Base-by-base conservation (phyloP, 139 green algal genomes). In the Nannochloris sp. region DNA sequence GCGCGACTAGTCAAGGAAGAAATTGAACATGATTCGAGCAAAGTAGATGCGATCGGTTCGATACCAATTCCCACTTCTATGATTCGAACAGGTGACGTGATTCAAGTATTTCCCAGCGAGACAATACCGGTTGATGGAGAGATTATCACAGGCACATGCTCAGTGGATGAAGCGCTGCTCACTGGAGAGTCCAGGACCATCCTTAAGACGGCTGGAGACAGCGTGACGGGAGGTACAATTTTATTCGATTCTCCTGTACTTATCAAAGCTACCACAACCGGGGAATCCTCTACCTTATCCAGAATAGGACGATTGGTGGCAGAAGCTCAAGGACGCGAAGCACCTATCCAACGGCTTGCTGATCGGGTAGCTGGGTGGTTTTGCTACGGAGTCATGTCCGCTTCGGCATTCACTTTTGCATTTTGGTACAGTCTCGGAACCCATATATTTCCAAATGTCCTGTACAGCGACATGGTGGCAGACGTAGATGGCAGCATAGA, bases 311-410 rank as follows among this genome's bases (percentile, higher is more conserved):
- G 44, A 21, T 53, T 25, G n/a, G 46, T 53, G 11, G n/a, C 75
- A 3, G 83, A 83, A 4, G 88, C 89, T 3, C 87, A 95, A 75
- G 68, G 75, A 1, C 66, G 84, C 0, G 83, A 94, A 73, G 88
- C 91, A 6, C 90, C 90, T 0, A 81, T 97, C 59, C 90, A 96
- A 73, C 80, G 90, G 2, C 72, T 96, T 66, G 91, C 92, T 4
- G 92, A 98, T 57, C 56, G 75, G 5, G 87, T 97, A 21, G 84
- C 90, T 0, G 89, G 90, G 21, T 78, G 78, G 36, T 97, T 98
- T 69, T 93, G 86, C 71, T 96, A 88, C 49, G 77, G 76, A 25
- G 85, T 98, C 21, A 96, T 98, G 88, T 79, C 74, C 6, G 78
- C 85, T 5, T 77, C 81, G 3, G 85, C 82, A 0, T 68, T 76